A percentile compares a stretch with the other conserved stretches of the same genome.
Evolutionary conservation across 2,329 filamentous ascomycete species (phyloP).

Genomic region (Penicillium corylophilum): DNA sequence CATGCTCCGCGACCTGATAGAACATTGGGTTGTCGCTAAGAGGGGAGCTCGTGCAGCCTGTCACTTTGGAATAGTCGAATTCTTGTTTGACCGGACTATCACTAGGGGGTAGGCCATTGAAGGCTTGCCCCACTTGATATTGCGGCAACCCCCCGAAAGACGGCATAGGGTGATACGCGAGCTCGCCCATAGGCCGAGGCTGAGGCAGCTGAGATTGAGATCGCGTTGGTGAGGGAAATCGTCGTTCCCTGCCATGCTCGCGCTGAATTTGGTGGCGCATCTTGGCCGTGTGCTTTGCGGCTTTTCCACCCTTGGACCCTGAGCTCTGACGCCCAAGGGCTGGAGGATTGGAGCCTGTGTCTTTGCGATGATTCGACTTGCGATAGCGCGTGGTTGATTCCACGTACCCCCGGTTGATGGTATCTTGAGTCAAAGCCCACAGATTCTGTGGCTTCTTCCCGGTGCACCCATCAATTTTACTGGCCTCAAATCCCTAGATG

Average conservation of each 20-base stretch:
- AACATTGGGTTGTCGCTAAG: slow-evolving; percentile 27
- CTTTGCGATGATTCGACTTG: slow-evolving; percentile 48
- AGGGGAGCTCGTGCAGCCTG: slow-evolving; percentile 29
- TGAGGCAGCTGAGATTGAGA: slow-evolving; percentile 1
- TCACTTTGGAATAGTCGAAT: slow-evolving; percentile 20
- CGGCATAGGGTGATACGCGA: not conserved
- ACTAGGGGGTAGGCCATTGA: not conserved
- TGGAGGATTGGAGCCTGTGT: slow-evolving; percentile 36
- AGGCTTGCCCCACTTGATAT: not conserved
- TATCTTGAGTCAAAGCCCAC: slow-evolving; percentile 75
- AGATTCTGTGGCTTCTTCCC: slow-evolving; percentile 63
- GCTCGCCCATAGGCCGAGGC: not conserved
- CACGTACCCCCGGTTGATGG: slow-evolving; percentile 64
- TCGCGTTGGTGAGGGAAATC: slow-evolving; percentile 11
- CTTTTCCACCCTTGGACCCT: slow-evolving; percentile 43
- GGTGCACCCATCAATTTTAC: slow-evolving; percentile 50
- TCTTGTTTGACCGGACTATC: not conserved
- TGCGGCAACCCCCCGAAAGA: not conserved
- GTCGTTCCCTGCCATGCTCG: slow-evolving; percentile 24
- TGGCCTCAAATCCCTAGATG: slow-evolving; percentile 49
- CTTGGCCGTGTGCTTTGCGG: slow-evolving; percentile 37
- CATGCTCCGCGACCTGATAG: slow-evolving; percentile 24
- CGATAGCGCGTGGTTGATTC: slow-evolving; percentile 82
- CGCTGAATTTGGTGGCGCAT: slow-evolving; percentile 28
- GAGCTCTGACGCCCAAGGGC: slow-evolving; percentile 42